phyloP scores from a whole-genome alignment of 805 yeast species.

The Yarrowia osloensis region DNA sequence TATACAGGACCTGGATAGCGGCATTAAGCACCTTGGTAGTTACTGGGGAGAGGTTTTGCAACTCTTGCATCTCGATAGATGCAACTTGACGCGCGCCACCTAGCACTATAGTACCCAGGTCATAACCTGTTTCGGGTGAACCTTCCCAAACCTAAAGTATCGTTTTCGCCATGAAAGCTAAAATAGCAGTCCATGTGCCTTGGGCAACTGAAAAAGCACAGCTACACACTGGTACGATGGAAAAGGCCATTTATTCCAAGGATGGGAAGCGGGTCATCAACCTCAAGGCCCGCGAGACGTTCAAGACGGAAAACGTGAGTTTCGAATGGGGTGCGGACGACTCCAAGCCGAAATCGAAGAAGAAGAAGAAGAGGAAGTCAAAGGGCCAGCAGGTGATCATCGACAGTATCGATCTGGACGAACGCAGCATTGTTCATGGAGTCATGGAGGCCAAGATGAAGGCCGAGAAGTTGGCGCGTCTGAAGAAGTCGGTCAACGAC shows the following conservation, averaged over 20 bases:
- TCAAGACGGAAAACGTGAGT: slow-evolving; percentile 25
- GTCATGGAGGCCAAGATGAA: slow-evolving; percentile 22
- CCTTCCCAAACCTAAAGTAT: slow-evolving; percentile 2
- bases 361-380: slow-evolving; percentile 45
- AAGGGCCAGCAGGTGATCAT: slow-evolving; percentile 32
- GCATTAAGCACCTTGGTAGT: not conserved
- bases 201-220: slow-evolving; percentile 5
- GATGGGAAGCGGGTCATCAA: slow-evolving; percentile 28
- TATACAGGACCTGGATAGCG: not conserved
- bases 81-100: too few species aligned
- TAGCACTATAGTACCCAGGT: not conserved
- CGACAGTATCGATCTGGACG: slow-evolving; percentile 11
- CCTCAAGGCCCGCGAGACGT: slow-evolving; percentile 28
- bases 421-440: slow-evolving; percentile 15
- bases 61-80: too few species aligned
- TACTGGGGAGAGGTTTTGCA: not conserved
- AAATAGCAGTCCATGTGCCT: not conserved
- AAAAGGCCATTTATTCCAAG: slow-evolving; percentile 28
- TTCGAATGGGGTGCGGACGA: slow-evolving; percentile 25
- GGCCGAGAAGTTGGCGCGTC: slow-evolving; percentile 11
- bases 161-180: slow-evolving; percentile 22
- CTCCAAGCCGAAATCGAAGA: slow-evolving; percentile 27
- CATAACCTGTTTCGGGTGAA: slow-evolving; percentile 15
- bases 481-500: not conserved
- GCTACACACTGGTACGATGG: slow-evolving; percentile 19